Percentiles rank a stretch among this genome's conserved stretches.
Evolutionary conservation across 176 grass and related monocot species (phyloP).

Genomic region (Puccinellia tenuiflora): DNA sequence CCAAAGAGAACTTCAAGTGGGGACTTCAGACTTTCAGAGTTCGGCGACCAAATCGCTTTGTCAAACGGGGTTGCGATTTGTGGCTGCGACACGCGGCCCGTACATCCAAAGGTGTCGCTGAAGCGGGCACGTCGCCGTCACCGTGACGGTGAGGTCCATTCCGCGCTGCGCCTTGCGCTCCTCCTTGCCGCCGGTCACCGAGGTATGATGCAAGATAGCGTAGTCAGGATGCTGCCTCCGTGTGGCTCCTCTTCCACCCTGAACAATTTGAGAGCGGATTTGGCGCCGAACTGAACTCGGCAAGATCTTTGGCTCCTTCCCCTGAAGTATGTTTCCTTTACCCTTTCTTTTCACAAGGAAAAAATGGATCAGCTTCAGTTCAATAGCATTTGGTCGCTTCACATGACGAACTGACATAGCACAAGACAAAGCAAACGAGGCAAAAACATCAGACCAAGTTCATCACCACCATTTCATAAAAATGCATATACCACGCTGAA

Average conservation of each 20-base stretch:
- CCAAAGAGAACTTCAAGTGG: background rate
- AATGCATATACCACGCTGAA: background rate
- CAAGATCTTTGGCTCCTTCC: background rate
- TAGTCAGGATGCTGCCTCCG: no score
- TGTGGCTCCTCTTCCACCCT: background rate
- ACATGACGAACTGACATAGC: background rate
- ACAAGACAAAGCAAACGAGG: background rate
- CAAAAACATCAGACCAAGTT: background rate
- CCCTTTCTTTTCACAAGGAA: background rate
- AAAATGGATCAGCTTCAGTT: background rate
- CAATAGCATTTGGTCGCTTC: background rate
- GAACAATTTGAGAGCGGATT: background rate
- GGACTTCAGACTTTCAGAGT: no score
- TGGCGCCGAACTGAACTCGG: background rate
- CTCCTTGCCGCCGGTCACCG: constrained; percentile 38
- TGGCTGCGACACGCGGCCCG: background rate
- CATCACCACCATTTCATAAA: background rate
- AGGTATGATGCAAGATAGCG: constrained; percentile 33
- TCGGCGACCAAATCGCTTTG: background rate
- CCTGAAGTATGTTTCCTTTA: background rate
- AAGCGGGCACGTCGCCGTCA: background rate
- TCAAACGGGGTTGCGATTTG: background rate
- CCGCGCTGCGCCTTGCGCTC: no score
- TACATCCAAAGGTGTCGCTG: background rate
- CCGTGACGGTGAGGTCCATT: background rate